These are phyloP conservation scores for Aspergillus intermedius DNA, from an alignment of 2,329 filamentous ascomycete genomes.

Conservation along the genomic window DNA sequence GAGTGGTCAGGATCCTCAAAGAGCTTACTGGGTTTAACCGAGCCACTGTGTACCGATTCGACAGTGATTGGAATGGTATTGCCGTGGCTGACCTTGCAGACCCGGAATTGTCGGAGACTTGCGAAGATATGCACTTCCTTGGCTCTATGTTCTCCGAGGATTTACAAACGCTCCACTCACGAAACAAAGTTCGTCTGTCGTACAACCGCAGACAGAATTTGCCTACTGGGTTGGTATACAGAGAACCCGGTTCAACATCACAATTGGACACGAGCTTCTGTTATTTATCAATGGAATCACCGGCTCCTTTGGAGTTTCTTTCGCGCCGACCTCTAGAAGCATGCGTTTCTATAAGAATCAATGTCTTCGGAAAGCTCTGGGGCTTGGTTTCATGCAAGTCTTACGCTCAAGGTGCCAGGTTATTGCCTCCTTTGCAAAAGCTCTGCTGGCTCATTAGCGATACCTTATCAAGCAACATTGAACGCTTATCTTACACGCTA, in stretches of 20 bases:
- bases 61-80: slow-evolving; percentile 71
- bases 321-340: slow-evolving; percentile 75
- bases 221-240: slow-evolving; percentile 71
- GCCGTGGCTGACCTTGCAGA: slow-evolving; percentile 82
- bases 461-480: slow-evolving; percentile 76
- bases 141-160: slow-evolving; percentile 81
- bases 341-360: slow-evolving; percentile 87
- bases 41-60: slow-evolving; percentile 88
- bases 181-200: slow-evolving; percentile 77
- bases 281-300: slow-evolving; percentile 71
- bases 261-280: slow-evolving; percentile 75
- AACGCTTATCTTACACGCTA: slow-evolving; percentile 75
- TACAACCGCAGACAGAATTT: slow-evolving; percentile 67
- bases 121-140: slow-evolving; percentile 76
- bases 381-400: slow-evolving; percentile 79
- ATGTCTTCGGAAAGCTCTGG: slow-evolving; percentile 78
- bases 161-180: slow-evolving; percentile 71
- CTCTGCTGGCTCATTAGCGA: slow-evolving; percentile 85
- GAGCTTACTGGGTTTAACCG: slow-evolving; percentile 80
- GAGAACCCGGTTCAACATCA: slow-evolving; percentile 62
- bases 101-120: slow-evolving; percentile 66
- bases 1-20: slow-evolving; percentile 73
- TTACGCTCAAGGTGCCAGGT: slow-evolving; percentile 71
- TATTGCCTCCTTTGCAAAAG: slow-evolving; percentile 80
- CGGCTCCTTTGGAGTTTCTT: slow-evolving; percentile 73